phyloP scores from a whole-genome alignment of 768 basidiomycete genomes.

The Gymnopilus junonius region DNA sequence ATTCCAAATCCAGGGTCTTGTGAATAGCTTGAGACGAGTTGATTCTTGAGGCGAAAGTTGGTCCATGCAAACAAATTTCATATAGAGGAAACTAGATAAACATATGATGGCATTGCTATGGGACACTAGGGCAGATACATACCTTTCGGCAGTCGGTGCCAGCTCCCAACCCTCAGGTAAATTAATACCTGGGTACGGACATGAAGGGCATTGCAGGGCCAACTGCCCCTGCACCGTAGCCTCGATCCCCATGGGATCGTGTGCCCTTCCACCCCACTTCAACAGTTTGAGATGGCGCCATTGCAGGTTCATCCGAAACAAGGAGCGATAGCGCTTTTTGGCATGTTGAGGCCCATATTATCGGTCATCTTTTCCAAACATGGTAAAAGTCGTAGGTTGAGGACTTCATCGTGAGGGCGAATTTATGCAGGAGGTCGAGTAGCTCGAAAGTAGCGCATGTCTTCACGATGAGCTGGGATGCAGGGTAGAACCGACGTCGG shows the following conservation, averaged over 20 bases:
- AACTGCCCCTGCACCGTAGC: background rate
- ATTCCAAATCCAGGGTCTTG: constrained; percentile 15
- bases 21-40: constrained; percentile 16
- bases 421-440: too few species aligned
- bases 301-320: background rate
- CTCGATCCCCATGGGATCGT: background rate
- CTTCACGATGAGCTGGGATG: too few species aligned
- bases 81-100: background rate
- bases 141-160: background rate
- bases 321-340: background rate
- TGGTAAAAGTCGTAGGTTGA: constrained; percentile 10
- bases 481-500: too few species aligned
- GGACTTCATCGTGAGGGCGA: constrained; percentile 23
- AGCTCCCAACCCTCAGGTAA: background rate
- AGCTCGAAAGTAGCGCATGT: too few species aligned
- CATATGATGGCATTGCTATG: background rate
- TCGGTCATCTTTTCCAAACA: background rate
- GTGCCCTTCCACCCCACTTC: background rate
- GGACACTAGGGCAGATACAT: background rate
- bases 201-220: background rate
- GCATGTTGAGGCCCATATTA: constrained; percentile 4
- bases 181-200: constrained; percentile 1
- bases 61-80: constrained; percentile 10
- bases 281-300: constrained; percentile 6
- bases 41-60: constrained; percentile 14